Percentiles rank a stretch among this genome's conserved stretches.
Conservation (phyloP, 1,284 basidiomycete genomes). For the Paramarasmius palmivorus region DNA sequence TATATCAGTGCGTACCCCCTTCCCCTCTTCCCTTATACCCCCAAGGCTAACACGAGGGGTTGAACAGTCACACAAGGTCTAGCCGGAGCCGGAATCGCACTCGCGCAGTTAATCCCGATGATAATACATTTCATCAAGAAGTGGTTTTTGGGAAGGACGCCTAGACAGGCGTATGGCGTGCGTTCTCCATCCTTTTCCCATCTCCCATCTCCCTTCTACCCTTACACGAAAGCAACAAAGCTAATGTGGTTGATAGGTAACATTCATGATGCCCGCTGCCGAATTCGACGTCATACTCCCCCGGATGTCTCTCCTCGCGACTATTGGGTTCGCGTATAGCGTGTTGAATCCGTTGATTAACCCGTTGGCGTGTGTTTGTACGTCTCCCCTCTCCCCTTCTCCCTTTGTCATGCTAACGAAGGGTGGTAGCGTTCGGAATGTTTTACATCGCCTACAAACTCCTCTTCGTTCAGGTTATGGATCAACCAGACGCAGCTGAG, state of each 20-base stretch:
- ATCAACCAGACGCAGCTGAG: slow-evolving; percentile 51
- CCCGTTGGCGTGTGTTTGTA: slow-evolving; percentile 59
- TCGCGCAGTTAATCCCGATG: slow-evolving; percentile 65
- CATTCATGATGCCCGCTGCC: slow-evolving; percentile 45
- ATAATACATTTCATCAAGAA: slow-evolving; percentile 69
- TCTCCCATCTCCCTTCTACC: not conserved
- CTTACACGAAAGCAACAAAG: slow-evolving; percentile 3
- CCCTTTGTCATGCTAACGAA: not conserved
- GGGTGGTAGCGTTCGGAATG: slow-evolving; percentile 50
- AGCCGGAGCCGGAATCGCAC: slow-evolving; percentile 53
- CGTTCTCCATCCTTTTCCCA: not conserved
- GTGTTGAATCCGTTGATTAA: slow-evolving; percentile 76
- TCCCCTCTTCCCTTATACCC: not conserved
- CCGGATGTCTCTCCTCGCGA: slow-evolving; percentile 45
- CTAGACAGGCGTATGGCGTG: slow-evolving; percentile 46
- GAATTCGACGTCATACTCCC: slow-evolving; percentile 55
- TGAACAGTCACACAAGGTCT: slow-evolving; percentile 49
- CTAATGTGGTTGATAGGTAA: slow-evolving; percentile 27
- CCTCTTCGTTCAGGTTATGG: slow-evolving; percentile 57
- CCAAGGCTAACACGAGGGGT: not conserved
- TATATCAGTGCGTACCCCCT: slow-evolving; percentile 49
- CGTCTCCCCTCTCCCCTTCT: slow-evolving; percentile 14
- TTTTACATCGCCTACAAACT: slow-evolving; percentile 72
- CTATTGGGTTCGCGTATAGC: slow-evolving; percentile 64
- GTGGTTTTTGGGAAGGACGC: slow-evolving; percentile 53